A percentile compares a stretch with the other conserved stretches of the same genome.
Conservation (phyloP, 2,329 filamentous ascomycete genomes). For the Alternaria rosae region DNA sequence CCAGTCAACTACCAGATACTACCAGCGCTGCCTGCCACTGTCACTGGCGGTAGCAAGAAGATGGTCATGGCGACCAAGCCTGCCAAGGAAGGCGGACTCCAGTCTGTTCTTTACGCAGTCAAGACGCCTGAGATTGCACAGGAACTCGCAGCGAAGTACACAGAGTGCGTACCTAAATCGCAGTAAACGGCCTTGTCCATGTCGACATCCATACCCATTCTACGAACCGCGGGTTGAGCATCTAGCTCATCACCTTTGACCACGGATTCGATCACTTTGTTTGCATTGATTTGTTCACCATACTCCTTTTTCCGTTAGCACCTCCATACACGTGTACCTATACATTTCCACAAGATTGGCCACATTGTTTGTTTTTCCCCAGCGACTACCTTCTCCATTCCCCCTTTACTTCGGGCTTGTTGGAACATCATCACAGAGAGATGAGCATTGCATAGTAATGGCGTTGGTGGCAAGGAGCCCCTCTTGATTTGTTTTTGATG, state of each 20-base stretch:
- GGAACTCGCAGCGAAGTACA: slow-evolving; percentile 42
- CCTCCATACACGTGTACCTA: slow-evolving; percentile 1
- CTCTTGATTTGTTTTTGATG: not conserved
- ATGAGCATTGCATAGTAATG: slow-evolving; percentile 26
- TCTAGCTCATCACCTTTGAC: not conserved
- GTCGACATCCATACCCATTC: not conserved
- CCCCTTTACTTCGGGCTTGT: not conserved
- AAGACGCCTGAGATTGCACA: slow-evolving; percentile 39
- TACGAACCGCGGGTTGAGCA: not conserved
- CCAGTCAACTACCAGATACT: slow-evolving; percentile 45
- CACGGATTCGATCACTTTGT: not conserved
- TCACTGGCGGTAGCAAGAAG: slow-evolving; percentile 37
- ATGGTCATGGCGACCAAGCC: slow-evolving; percentile 37
- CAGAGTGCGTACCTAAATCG: slow-evolving; percentile 30
- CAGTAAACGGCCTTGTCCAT: slow-evolving; percentile 11
- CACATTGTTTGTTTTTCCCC: slow-evolving; percentile 9
- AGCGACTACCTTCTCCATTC: slow-evolving; percentile 3
- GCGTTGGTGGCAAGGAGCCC: slow-evolving; percentile 14
- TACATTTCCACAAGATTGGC: slow-evolving; percentile 22
- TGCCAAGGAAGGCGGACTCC: slow-evolving; percentile 34
- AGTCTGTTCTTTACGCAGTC: slow-evolving; percentile 34
- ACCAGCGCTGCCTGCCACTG: slow-evolving; percentile 31
- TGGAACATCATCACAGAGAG: slow-evolving; percentile 2
- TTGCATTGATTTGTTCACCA: not conserved
- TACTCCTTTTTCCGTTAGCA: not conserved